A percentile compares a stretch with the other conserved stretches of the same genome.
phyloP scores from a whole-genome alignment of 345 rosid genomes.

The Firmiana major region DNA sequence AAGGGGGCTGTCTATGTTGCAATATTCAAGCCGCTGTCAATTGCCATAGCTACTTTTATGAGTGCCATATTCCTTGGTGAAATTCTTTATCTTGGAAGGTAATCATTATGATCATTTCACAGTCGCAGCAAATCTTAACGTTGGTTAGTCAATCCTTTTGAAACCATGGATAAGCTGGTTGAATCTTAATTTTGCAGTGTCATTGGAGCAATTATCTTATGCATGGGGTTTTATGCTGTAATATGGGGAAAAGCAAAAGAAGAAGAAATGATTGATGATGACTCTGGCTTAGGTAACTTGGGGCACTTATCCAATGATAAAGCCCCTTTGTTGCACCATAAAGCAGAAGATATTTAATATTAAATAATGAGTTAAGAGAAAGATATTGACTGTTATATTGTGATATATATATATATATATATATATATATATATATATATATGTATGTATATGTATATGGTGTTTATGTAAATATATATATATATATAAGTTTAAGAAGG shows the following conservation, averaged over 20 bases:
- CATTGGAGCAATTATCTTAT: constrained; percentile 8
- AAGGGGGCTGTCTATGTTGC: constrained; percentile 49
- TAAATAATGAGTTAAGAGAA: no score
- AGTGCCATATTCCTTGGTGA: constrained; percentile 37
- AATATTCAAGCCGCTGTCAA: constrained; percentile 38
- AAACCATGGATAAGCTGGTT: not conserved
- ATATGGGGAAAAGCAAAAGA: constrained; percentile 31
- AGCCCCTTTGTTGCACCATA: not conserved
- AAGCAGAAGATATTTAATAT: not conserved
- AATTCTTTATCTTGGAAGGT: constrained; percentile 32
- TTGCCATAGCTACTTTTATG: constrained; percentile 34
- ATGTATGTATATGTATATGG: no score
- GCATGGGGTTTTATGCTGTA: constrained; percentile 23
- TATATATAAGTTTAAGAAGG: no score
- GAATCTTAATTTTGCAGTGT: not conserved
- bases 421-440: no score
- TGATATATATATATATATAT: no score
- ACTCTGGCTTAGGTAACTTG: not conserved
- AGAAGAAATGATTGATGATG: not conserved
- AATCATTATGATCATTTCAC: not conserved
- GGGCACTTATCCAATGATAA: not conserved
- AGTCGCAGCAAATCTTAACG: no score
- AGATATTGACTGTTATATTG: no score
- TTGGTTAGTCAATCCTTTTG: not conserved
- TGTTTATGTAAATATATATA: no score